Base-by-base conservation (phyloP, 345 rosid genomes). In the Euphorbia tirucalli region DNA sequence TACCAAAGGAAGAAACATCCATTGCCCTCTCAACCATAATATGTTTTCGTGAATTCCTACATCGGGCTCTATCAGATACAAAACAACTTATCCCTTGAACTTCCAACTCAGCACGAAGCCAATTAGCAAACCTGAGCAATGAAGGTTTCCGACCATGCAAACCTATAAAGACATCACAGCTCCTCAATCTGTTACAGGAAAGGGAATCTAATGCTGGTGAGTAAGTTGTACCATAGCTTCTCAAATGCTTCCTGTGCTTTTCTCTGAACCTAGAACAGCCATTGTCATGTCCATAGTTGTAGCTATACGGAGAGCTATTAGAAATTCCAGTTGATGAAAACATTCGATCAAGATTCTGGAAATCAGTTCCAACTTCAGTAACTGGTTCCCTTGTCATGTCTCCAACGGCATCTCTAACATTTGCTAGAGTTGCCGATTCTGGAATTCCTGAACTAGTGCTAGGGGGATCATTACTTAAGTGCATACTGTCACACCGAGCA, bases 11-110 rank as follows among this genome's bases (percentile, higher is more conserved):
- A 14, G 98, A 92, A 73, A 84, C 84, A 24, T 88, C 93, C 96
- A 95, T 95, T 7, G 94, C 97, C 81, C 74, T 88, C 70, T 90
- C 96, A 11, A 88, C 83, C 1, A 86, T 66, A 61, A 85, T 86
- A 79, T 82, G 89, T 72, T 88, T 90, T 21, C 90, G 78, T 0
- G 97, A 86, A 75, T 79, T 90, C 78, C 94, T 87, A 65, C 95
- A 85, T 16, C 87, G 78, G 50, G 91, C 88, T 78, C 98, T 83
- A 56, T 94, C 96, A 14, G 97, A 87, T 71, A 89, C 79, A 63
- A 92, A 93, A 77, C 96, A 90, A 80, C 93, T 90, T 74, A 95
- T 86, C 70, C 99, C 99, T 83, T 92, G 99, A 78, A 79, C 80
- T 85, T 95, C 98, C 59, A 95, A 66, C 72, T 95, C 99, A 16